Evolutionary conservation across 2,329 filamentous ascomycete genomes (phyloP).

Genomic region (Pseudogymnoascus sp.): DNA sequence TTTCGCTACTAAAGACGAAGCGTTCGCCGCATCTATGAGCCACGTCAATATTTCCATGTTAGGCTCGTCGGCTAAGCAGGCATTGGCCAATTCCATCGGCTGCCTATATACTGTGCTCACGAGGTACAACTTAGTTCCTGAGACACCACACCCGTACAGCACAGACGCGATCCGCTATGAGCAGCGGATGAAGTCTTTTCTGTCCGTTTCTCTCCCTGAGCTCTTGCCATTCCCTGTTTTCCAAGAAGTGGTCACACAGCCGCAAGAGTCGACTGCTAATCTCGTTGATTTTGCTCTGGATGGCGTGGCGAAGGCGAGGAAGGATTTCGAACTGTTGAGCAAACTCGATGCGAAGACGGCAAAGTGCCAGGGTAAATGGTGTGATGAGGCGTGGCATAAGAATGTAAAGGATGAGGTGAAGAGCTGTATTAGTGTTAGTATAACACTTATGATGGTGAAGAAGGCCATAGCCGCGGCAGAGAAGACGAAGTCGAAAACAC

Average conservation of each 20-base stretch:
- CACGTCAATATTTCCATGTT: conserved; percentile 55
- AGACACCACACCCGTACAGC: conserved; percentile 43
- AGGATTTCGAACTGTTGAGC: conserved; percentile 48
- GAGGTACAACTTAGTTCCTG: conserved; percentile 32
- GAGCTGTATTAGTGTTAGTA: conserved; percentile 62
- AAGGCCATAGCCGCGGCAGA: conserved; percentile 42
- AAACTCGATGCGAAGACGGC: conserved; percentile 45
- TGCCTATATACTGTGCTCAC: conserved; percentile 47
- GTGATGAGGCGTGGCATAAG: conserved; percentile 53
- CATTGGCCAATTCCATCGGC: conserved; percentile 42
- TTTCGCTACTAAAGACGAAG: conserved; percentile 30
- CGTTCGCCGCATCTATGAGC: conserved; percentile 42
- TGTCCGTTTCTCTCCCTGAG: conserved; percentile 51
- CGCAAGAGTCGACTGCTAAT: conserved; percentile 29
- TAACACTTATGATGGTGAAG: conserved; percentile 54
- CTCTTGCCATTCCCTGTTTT: conserved; percentile 49
- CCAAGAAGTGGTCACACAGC: conserved; percentile 35
- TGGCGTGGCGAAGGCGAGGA: conserved; percentile 34
- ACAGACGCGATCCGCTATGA: conserved; percentile 54
- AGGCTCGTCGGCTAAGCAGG: conserved; percentile 55
- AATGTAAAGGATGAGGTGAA: conserved; percentile 54
- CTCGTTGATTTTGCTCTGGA: conserved; percentile 30
- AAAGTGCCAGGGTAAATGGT: conserved; percentile 43
- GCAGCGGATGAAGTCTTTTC: conserved; percentile 63
- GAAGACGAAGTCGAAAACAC: conserved; percentile 19